Base-by-base conservation (phyloP, 306 rosid species). In the Styphnolobium japonicum region DNA sequence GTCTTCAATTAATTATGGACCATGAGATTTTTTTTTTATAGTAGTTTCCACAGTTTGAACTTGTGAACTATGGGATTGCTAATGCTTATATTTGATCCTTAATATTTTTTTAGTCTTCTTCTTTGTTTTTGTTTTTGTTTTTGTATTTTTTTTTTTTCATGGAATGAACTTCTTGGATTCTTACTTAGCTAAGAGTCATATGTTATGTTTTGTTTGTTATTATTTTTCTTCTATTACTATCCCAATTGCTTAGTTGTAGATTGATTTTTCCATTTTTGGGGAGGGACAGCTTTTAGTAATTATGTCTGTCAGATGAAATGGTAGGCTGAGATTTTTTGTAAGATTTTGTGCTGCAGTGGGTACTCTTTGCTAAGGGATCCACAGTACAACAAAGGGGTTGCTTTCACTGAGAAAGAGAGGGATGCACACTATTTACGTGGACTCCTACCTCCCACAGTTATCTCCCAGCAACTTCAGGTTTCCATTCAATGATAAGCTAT, bases 341-440 rank as follows among this genome's bases (percentile, higher is more conserved):
- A 15, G 27, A 29, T 34, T 52, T 66, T 78, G 63, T 29, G 76
- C 1, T 77, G 84, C 82, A 92, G 97, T 87, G 97, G 97, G 3
- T 92, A 86, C 66, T 76, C 86, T 31, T 76, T 92, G 87, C 85
- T 92, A 51, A 92, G 97, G 73, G 97, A 92, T 80, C 97, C 97
- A 21, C 97, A 89, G 18, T 88, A 90, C 82, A 90, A 92, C 85
- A 92, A 92, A 37, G 97, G 97, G 43, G 90, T 92, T 67, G 93
- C 93, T 42, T 92, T 92, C 72, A 90, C 88, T 4, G 92, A 86
- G 80, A 83, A 83, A 63, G 97, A 92, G 84, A 92, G 97, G 77
- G 95, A 88, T 80, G 74, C 91, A 15, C 95, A 90, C 81, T 88
- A 90, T 81, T 63, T 88, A 87, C 89, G 97, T n/a, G 97, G 97